These are phyloP conservation scores for Xanthoparmelia taractica DNA, from an alignment of 495 filamentous ascomycete species.

Conservation along the genomic window DNA sequence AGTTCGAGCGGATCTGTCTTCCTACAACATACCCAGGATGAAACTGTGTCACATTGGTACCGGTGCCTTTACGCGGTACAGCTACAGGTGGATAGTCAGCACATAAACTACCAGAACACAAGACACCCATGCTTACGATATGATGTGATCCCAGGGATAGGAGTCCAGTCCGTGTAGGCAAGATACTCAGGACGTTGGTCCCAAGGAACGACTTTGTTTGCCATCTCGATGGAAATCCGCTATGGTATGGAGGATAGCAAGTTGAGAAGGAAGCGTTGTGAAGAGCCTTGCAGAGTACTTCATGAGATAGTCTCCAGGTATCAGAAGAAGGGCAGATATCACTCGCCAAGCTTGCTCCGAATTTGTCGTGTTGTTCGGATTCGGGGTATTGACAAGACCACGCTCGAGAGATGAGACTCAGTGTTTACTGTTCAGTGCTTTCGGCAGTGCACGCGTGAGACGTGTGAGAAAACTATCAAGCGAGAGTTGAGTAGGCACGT, in stretches of 20 bases:
- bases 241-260: neutral
- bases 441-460: neutral
- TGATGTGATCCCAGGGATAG: neutral
- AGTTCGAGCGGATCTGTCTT: neutral
- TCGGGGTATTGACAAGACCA: neutral
- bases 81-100: neutral
- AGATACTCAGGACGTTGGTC: neutral
- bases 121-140: neutral
- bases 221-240: neutral
- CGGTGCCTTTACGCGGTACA: neutral
- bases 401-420: no score
- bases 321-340: neutral
- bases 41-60: neutral
- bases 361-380: neutral
- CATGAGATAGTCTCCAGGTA: neutral
- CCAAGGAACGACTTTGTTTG: neutral
- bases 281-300: neutral
- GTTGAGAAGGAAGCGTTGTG: neutral
- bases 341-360: neutral
- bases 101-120: neutral
- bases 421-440: neutral
- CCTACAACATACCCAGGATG: neutral
- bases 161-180: neutral
- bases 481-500: neutral
- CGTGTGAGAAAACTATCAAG: neutral